These are phyloP conservation scores for Cyamopsis tetragonoloba DNA, from an alignment of 306 rosid species.

Conservation along the genomic window DNA sequence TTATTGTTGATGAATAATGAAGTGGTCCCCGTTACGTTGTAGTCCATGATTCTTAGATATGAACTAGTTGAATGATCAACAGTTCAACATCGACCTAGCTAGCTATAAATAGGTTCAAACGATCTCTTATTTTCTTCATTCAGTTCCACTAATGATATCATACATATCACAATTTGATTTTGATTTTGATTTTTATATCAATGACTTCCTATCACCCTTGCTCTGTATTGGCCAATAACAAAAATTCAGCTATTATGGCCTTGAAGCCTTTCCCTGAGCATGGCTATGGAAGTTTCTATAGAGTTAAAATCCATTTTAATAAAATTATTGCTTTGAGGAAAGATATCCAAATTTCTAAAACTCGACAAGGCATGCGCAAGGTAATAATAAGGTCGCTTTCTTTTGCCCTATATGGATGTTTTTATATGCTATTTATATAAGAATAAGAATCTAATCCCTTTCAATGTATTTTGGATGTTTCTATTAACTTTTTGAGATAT, in stretches of 20 bases:
- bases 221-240: background rate
- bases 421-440: background rate
- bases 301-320: background rate
- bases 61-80: no score
- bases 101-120: no score
- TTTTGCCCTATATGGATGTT: background rate
- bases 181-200: no score
- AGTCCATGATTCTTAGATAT: no score
- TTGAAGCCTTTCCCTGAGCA: background rate
- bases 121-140: background rate
- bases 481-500: no score
- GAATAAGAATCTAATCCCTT: no score
- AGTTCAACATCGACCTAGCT: no score
- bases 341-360: background rate
- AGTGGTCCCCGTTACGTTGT: no score
- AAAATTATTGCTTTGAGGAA: background rate
- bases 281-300: background rate
- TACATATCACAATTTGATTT: no score
- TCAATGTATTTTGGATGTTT: no score
- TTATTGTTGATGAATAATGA: no score
- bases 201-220: constrained; percentile 5
- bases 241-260: background rate
- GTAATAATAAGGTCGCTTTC: background rate
- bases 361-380: background rate
- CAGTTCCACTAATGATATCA: background rate